Conservation (phyloP, 768 basidiomycete species). For the Phlebiopsis gigantea region DNA sequence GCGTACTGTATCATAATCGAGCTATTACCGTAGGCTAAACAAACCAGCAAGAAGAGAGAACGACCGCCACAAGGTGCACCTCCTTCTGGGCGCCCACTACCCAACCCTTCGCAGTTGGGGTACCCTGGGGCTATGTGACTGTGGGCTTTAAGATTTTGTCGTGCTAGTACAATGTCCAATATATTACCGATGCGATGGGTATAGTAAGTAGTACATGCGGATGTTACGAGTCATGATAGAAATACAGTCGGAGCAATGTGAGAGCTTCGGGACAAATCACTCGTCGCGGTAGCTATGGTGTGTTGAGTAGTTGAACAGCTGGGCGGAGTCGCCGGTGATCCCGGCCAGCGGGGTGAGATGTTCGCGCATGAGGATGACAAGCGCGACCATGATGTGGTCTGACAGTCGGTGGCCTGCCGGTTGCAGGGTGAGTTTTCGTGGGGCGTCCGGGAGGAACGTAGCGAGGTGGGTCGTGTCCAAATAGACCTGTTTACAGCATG, state of each 20-base stretch:
- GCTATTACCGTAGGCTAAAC: background rate
- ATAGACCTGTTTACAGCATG: constrained; percentile 9
- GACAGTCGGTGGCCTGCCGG: constrained; percentile 17
- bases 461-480: constrained; percentile 14
- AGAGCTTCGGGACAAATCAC: background rate
- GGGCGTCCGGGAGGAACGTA: constrained; percentile 13
- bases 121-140: background rate
- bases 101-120: background rate
- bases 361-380: constrained; percentile 22
- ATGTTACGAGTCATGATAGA: background rate
- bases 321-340: constrained; percentile 9
- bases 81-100: background rate
- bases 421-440: constrained; percentile 18
- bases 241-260: background rate
- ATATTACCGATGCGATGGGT: background rate
- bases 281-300: constrained; percentile 10
- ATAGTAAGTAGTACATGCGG: background rate
- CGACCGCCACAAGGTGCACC: background rate
- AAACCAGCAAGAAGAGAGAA: background rate
- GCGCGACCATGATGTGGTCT: constrained; percentile 19
- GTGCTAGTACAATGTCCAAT: background rate
- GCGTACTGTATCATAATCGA: background rate
- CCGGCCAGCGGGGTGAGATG: constrained; percentile 11
- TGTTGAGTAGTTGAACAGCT: constrained; percentile 12
- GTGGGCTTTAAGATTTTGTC: too few relatives aligned